Percentiles rank a stretch among this genome's conserved stretches.
Conservation (phyloP, 2,329 filamentous ascomycete genomes). For the Fusarium tuaranense region DNA sequence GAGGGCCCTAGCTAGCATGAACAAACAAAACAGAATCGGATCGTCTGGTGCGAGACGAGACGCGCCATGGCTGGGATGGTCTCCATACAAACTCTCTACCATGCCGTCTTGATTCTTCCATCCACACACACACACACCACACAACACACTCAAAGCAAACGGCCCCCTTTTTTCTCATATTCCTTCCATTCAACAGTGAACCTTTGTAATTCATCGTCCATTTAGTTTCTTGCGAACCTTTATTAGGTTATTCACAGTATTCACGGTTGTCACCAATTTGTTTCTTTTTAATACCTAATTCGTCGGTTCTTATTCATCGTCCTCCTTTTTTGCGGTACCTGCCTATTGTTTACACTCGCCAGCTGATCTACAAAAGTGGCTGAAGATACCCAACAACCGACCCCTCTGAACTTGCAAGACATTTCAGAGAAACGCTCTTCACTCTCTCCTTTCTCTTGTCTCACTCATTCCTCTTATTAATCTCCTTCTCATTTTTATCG, state of each 20-base stretch:
- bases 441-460: slow-evolving; percentile 31
- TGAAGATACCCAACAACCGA: slow-evolving; percentile 9
- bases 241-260: not conserved
- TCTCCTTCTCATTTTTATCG: slow-evolving; percentile 5
- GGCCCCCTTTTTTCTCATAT: slow-evolving; percentile 19
- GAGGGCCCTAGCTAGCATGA: slow-evolving; percentile 4
- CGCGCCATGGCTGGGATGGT: slow-evolving; percentile 30
- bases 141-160: slow-evolving; percentile 12
- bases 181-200: slow-evolving; percentile 16
- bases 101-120: slow-evolving; percentile 21
- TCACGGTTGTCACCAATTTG: not conserved
- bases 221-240: slow-evolving; percentile 6
- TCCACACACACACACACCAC: slow-evolving; percentile 15
- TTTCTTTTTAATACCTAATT: not conserved
- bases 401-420: slow-evolving; percentile 21
- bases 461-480: slow-evolving; percentile 17
- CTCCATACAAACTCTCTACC: slow-evolving; percentile 31
- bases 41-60: slow-evolving; percentile 33
- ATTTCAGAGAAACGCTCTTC: slow-evolving; percentile 29
- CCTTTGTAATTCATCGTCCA: slow-evolving; percentile 14
- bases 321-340: slow-evolving; percentile 11
- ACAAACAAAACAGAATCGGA: slow-evolving; percentile 26
- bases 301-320: slow-evolving; percentile 3
- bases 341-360: slow-evolving; percentile 21
- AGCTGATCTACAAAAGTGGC: slow-evolving; percentile 15